These are phyloP conservation scores for Crotalaria pallida DNA, from an alignment of 306 rosid genomes.

Conservation along the genomic window DNA sequence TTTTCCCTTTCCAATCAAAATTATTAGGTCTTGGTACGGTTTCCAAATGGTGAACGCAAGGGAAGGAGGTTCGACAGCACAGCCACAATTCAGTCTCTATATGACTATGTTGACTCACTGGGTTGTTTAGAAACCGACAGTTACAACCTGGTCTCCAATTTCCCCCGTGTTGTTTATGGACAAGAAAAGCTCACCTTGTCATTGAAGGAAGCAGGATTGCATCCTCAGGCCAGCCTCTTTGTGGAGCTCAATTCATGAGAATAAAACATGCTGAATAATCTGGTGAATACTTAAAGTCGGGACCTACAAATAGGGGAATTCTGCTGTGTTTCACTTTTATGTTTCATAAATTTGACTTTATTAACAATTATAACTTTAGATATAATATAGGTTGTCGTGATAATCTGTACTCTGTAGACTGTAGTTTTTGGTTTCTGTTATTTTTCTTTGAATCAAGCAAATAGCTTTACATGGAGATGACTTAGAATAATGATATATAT, in stretches of 20 bases:
- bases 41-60: slow-evolving; percentile 90
- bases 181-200: slow-evolving; percentile 53
- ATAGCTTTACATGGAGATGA: slow-evolving; percentile 23
- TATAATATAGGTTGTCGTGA: slow-evolving; percentile 24
- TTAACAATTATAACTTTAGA: slow-evolving; percentile 22
- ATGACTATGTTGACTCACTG: slow-evolving; percentile 90
- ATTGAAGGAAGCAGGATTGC: slow-evolving; percentile 92
- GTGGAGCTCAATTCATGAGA: slow-evolving; percentile 38
- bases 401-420: no score
- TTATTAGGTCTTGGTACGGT: slow-evolving; percentile 85
- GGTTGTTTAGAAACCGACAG: slow-evolving; percentile 58
- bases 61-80: slow-evolving; percentile 83
- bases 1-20: neutral
- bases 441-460: slow-evolving; percentile 25
- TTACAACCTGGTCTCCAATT: slow-evolving; percentile 84
- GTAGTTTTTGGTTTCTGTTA: slow-evolving; percentile 14
- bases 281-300: slow-evolving; percentile 16
- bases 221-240: slow-evolving; percentile 67
- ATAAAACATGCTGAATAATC: slow-evolving; percentile 10
- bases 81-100: slow-evolving; percentile 57
- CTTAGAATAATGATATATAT: slow-evolving; percentile 25
- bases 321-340: slow-evolving; percentile 1
- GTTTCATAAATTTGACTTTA: slow-evolving; percentile 14
- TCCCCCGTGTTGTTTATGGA: slow-evolving; percentile 80
- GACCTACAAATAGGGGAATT: slow-evolving; percentile 23